A percentile compares a stretch with the other conserved stretches of the same genome.
phyloP scores from a whole-genome alignment of 164 flowering plant genomes.

The Stephania japonica region DNA sequence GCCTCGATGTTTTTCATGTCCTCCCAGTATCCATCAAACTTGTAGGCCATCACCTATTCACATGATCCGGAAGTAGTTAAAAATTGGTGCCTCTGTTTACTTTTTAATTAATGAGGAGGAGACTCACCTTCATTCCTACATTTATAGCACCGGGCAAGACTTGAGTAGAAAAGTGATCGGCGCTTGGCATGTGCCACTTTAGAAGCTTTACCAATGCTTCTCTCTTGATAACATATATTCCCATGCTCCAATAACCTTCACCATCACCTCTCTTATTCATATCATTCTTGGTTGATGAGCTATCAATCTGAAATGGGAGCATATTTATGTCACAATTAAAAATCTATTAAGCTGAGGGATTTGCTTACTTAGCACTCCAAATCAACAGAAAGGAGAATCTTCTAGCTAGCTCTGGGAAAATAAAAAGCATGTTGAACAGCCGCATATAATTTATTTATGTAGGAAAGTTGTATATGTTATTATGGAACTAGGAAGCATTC shows the following conservation, averaged over 20 bases:
- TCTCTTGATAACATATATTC: constrained; percentile 59
- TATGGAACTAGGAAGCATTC: too few relatives aligned
- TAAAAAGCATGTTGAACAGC: not conserved
- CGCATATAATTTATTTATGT: not conserved
- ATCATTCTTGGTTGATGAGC: constrained; percentile 6
- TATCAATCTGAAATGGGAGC: constrained; percentile 30
- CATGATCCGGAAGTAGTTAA: not conserved
- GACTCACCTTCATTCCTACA: constrained; percentile 55
- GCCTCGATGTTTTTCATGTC: constrained; percentile 65
- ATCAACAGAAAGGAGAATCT: not conserved
- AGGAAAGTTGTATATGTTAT: not conserved
- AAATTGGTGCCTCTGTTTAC: too few relatives aligned
- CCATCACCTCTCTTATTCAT: constrained; percentile 3
- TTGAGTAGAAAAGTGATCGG: constrained; percentile 56
- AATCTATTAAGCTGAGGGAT: not conserved
- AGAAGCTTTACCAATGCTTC: constrained; percentile 53
- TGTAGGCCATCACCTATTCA: constrained; percentile 48
- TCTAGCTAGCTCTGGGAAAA: not conserved
- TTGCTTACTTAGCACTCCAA: not conserved
- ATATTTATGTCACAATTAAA: not conserved
- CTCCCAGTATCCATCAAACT: constrained; percentile 75
- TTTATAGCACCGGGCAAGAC: constrained; percentile 70
- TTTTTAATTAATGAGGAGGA: not conserved
- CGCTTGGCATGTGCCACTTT: constrained; percentile 44
- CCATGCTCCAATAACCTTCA: constrained; percentile 41